Conservation (phyloP, 495 filamentous ascomycete genomes). For the Xylaria grammica region DNA sequence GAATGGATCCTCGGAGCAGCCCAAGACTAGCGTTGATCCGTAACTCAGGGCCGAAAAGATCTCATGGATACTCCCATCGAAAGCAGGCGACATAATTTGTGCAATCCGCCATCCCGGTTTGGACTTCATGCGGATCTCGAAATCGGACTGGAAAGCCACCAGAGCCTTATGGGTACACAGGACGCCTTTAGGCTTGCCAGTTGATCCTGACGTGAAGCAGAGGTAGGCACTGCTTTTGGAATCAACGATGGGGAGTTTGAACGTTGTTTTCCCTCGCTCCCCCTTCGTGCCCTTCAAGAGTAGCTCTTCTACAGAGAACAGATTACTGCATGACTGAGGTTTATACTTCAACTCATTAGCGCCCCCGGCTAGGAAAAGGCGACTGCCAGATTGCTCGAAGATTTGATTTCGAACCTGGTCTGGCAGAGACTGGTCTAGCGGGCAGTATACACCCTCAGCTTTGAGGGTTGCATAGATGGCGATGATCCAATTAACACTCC, state of each 20-base stretch:
- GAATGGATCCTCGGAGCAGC: slow-evolving; percentile 24
- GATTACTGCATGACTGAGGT: too few species aligned
- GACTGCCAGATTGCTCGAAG: too few species aligned
- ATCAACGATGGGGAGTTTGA: too few species aligned
- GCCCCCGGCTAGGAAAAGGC: too few species aligned
- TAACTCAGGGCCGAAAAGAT: slow-evolving; percentile 47
- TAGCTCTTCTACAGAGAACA: background rate
- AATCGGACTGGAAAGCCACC: slow-evolving; percentile 33
- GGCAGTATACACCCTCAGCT: slow-evolving; percentile 38
- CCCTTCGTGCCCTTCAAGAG: background rate
- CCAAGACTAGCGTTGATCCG: slow-evolving; percentile 43
- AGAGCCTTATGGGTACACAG: slow-evolving; percentile 30
- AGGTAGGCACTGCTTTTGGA: slow-evolving; percentile 31
- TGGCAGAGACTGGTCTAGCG: slow-evolving; percentile 25
- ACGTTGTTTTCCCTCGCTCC: too few species aligned
- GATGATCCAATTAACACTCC: slow-evolving; percentile 46
- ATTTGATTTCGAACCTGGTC: background rate
- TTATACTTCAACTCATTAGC: too few species aligned
- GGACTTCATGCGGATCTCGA: slow-evolving; percentile 33
- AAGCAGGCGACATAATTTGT: slow-evolving; percentile 42
- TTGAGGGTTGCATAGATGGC: slow-evolving; percentile 42
- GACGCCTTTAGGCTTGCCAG: slow-evolving; percentile 44
- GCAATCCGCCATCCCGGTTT: slow-evolving; percentile 32
- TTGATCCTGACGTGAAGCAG: slow-evolving; percentile 47
- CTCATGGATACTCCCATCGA: slow-evolving; percentile 48